phyloP scores from a whole-genome alignment of 108 stramenopile genomes.

The Skeletonema potamos region DNA sequence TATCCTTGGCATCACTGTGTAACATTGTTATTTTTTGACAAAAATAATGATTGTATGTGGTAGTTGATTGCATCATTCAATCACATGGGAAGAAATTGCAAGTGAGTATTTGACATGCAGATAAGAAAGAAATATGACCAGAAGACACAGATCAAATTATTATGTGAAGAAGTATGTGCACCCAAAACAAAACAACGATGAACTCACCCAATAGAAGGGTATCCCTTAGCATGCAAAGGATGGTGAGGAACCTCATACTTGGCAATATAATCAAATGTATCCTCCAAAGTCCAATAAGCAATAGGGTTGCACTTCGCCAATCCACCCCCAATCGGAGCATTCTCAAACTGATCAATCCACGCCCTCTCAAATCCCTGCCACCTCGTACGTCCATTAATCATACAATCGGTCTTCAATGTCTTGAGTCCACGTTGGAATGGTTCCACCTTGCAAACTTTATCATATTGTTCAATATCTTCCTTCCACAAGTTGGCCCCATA shows the following conservation, averaged over 20 bases:
- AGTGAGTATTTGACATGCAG: background rate
- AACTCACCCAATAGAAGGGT: conserved; percentile 86
- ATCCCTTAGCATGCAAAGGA: conserved; percentile 96
- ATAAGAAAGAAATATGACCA: background rate
- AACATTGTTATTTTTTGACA: conserved; percentile 2
- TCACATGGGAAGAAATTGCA: background rate
- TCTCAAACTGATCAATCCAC: conserved; percentile 92
- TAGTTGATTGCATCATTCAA: background rate
- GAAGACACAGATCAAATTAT: background rate
- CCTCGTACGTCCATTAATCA: conserved; percentile 97
- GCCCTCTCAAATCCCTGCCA: conserved; percentile 98
- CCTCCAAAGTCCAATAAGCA: conserved; percentile 97
- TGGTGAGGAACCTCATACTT: conserved; percentile 95
- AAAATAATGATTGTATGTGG: background rate
- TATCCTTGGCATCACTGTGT: conserved; percentile 89
- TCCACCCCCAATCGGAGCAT: conserved; percentile 93
- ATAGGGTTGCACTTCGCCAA: conserved; percentile 95
- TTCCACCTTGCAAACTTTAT: conserved; percentile 97
- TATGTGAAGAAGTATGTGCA: no score
- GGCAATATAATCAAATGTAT: conserved; percentile 96
- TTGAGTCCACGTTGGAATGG: conserved; percentile 96
- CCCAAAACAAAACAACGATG: background rate
- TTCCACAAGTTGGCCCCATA: conserved; percentile 96
- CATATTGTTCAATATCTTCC: conserved; percentile 96
- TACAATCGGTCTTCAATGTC: conserved; percentile 91